Percentiles rank a stretch among this genome's conserved stretches.
phyloP scores from a whole-genome alignment of 148 eudicot species.

The Vaccinium macrocarpon region DNA sequence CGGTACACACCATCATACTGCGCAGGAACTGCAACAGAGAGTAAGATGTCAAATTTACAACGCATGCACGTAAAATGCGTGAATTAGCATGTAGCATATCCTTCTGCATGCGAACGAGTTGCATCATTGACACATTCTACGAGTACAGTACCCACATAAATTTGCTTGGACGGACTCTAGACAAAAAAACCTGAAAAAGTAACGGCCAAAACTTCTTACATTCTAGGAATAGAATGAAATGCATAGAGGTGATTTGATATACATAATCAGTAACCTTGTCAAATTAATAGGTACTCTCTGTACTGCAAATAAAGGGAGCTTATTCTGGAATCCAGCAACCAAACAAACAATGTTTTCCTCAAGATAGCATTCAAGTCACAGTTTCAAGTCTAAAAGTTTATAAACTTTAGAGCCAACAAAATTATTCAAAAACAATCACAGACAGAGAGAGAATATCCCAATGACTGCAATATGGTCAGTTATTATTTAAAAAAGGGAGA shows the following conservation, averaged over 20 bases:
- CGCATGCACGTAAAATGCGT: neutral
- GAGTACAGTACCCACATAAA: neutral
- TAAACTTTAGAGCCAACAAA: neutral
- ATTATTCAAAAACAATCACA: neutral
- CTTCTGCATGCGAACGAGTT: neutral
- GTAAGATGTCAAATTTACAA: slow-evolving; percentile 4
- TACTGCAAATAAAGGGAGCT: neutral
- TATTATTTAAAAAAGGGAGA: neutral
- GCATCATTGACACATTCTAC: neutral
- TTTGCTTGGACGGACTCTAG: neutral
- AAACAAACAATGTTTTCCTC: neutral
- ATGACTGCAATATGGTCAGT: neutral
- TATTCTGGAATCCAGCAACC: neutral
- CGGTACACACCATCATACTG: slow-evolving; percentile 47
- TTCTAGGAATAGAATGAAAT: too few relatives aligned
- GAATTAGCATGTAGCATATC: neutral
- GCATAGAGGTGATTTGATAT: neutral
- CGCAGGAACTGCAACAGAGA: slow-evolving; percentile 46
- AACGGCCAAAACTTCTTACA: neutral
- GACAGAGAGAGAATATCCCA: neutral
- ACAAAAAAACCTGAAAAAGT: neutral
- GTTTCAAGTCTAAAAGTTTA: neutral
- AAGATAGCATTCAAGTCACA: slow-evolving; percentile 4
- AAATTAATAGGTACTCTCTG: neutral
- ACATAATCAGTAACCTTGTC: neutral